Evolutionary conservation across 805 yeast species (phyloP), one percentile per base, ranked within the genome.

Genomic region (Maudiozyma pseudohumilis): DNA sequence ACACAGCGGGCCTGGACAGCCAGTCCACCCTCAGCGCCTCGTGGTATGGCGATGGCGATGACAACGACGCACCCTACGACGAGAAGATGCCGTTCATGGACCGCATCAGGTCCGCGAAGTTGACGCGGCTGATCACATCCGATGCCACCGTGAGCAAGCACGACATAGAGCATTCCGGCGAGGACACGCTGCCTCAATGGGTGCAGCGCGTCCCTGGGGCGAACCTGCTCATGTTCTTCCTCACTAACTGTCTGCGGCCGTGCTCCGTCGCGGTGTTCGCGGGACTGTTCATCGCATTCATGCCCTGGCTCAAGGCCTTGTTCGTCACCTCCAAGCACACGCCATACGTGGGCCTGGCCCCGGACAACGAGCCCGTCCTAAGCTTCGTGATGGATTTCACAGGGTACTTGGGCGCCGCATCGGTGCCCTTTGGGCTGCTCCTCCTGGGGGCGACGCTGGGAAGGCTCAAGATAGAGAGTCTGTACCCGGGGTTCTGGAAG

Each of bases 381-480:
- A 81, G 87, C 10, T 89, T 89, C 46, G 46, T 89, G 4, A 82
- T 89, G 74, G 96, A 89, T 54, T 75, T 77, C 42, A 66, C 88
- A 2, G 55, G 72, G 6, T 92, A 88, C 54, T 63, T 92, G 3
- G 95, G 95, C 0, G 75, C 77, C 2, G 95, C 96, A 0, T 77
- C 84, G 29, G 97, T 89, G 21, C 97, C 96, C 2, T 63, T 86
- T 38, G 98, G 97, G 3, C 65, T 89, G 40, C 57, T 86, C 35
- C 56, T 92, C 35, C 60, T 92, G 18, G 98, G 98, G 1, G 95
- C 89, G 3, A 87, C 96, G 6, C 74, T 89, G 32, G 82, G 96
- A 1, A 64, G 96, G 35, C 67, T 89, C 32, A 62, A 73, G 40
- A 62, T 86, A 25, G 72, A 69, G 11, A 56, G 66, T n/a, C 63